Conservation (phyloP, 148 eudicot species). For the Fallopia convolvulus region DNA sequence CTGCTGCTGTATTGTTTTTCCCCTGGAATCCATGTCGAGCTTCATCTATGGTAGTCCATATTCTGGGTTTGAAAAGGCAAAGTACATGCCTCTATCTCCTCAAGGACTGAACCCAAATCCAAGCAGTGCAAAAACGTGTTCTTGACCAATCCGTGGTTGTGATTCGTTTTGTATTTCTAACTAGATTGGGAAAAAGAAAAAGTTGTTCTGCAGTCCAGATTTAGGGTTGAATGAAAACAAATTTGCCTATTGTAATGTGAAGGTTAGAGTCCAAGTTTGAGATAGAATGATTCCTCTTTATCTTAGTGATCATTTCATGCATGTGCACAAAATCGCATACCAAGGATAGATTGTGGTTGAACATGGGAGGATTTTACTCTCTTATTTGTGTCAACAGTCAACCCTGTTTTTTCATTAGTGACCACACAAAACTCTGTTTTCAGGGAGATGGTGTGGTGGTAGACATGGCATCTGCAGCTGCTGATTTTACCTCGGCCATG, state of each 20-base stretch:
- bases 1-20: neutral
- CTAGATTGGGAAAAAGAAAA: neutral
- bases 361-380: neutral
- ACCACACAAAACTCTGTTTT: neutral
- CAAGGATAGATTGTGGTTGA: neutral
- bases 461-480: constrained; percentile 22
- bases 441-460: constrained; percentile 59
- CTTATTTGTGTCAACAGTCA: too few relatives aligned
- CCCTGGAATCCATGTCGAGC: neutral
- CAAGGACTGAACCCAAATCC: neutral
- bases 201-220: too few relatives aligned
- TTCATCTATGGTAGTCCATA: neutral
- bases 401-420: too few relatives aligned
- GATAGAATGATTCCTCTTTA: neutral
- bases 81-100: neutral
- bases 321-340: too few relatives aligned
- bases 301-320: neutral
- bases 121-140: neutral
- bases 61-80: neutral
- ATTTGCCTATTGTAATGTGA: too few relatives aligned
- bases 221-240: too few relatives aligned
- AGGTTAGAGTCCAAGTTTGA: neutral
- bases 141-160: too few relatives aligned
- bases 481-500: constrained; percentile 17
- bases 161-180: neutral